Conservation (phyloP, 352 stramenopile species). For the Phytophthora sp. region DNA sequence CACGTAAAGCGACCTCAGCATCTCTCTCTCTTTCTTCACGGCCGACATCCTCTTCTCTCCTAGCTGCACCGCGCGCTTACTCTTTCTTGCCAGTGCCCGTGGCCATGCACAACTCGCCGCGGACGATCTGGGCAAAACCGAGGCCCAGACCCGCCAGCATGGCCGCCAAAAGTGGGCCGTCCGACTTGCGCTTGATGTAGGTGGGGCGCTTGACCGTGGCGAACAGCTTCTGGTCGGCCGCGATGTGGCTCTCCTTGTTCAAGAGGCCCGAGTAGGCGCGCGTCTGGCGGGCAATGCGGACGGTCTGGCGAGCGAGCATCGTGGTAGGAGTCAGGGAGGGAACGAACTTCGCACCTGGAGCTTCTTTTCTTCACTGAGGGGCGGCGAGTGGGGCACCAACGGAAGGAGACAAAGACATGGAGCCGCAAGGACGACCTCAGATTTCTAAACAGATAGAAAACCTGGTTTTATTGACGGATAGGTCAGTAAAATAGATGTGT, state of each 20-base stretch:
- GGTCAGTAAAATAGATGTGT: not conserved
- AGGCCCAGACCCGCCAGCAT: conserved; percentile 56
- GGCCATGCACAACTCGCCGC: conserved; percentile 77
- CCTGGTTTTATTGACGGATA: not conserved
- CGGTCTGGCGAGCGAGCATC: conserved; percentile 67
- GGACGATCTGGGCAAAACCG: conserved; percentile 64
- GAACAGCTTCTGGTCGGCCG: conserved; percentile 74
- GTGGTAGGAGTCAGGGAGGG: conserved; percentile 9
- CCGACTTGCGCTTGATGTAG: conserved; percentile 70
- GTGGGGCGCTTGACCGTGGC: conserved; percentile 59
- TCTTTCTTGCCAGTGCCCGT: conserved; percentile 75
- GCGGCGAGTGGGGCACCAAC: conserved; percentile 14
- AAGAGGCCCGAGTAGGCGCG: conserved; percentile 65
- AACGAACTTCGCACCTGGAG: conserved; percentile 28
- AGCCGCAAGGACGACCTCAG: conserved; percentile 10
- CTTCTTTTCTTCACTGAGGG: conserved; percentile 40
- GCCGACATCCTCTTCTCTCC: not conserved
- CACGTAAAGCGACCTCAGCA: too few relatives aligned
- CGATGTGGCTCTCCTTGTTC: conserved; percentile 72
- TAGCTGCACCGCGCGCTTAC: conserved; percentile 30
- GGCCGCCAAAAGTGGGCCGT: conserved; percentile 46
- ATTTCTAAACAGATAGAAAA: not conserved
- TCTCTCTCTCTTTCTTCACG: not conserved
- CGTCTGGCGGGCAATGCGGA: conserved; percentile 39
- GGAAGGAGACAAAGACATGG: conserved; percentile 27